A percentile compares a stretch with the other conserved stretches of the same genome.
Evolutionary conservation across 2,329 filamentous ascomycete genomes (phyloP).

Genomic region (Blastomyces emzantsi): DNA sequence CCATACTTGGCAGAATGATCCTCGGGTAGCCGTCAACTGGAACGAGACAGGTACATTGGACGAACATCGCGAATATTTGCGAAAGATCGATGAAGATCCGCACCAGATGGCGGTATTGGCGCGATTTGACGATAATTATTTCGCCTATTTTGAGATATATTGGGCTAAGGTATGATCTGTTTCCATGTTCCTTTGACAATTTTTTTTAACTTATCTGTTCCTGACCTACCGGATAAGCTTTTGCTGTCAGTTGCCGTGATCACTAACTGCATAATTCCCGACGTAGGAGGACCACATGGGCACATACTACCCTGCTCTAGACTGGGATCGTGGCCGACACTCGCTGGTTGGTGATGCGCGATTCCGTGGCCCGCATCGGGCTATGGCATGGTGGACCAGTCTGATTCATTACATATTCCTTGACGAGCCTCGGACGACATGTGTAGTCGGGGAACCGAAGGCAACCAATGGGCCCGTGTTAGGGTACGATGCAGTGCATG

Average conservation of each 20-base stretch:
- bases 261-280: background rate
- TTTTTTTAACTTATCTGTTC: no score
- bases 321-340: slow-evolving; percentile 53
- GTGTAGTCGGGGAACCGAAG: slow-evolving; percentile 57
- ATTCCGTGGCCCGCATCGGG: slow-evolving; percentile 48
- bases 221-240: background rate
- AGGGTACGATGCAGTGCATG: slow-evolving; percentile 65
- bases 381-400: slow-evolving; percentile 50
- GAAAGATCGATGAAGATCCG: slow-evolving; percentile 58
- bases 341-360: slow-evolving; percentile 49
- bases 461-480: slow-evolving; percentile 60
- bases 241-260: slow-evolving; percentile 1
- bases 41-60: slow-evolving; percentile 68
- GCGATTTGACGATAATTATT: slow-evolving; percentile 59
- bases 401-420: slow-evolving; percentile 53
- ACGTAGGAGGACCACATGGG: slow-evolving; percentile 51
- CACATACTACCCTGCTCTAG: slow-evolving; percentile 47
- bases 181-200: background rate
- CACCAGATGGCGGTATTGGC: slow-evolving; percentile 63
- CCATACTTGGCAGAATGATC: slow-evolving; percentile 76
- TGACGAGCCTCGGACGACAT: slow-evolving; percentile 48
- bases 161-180: slow-evolving; percentile 55
- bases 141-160: slow-evolving; percentile 74
- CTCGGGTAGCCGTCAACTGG: slow-evolving; percentile 70
- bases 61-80: slow-evolving; percentile 63